Evolutionary conservation across 2,329 filamentous ascomycete species (phyloP).

Genomic region (Colletotrichum musicola): DNA sequence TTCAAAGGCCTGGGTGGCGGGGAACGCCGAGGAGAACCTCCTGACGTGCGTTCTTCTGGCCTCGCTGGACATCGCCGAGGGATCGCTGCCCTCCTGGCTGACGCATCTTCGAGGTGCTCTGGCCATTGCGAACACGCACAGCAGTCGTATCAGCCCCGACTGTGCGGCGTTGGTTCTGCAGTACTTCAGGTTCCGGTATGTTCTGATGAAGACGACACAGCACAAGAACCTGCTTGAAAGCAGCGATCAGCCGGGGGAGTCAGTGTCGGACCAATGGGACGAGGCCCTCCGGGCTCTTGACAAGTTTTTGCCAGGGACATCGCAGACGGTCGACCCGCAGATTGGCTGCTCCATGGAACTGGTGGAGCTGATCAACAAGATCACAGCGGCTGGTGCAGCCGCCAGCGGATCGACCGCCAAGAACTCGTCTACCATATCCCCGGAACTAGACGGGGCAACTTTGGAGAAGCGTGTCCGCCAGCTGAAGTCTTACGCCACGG

Average conservation of each 20-base stretch:
- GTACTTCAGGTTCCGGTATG: slow-evolving; percentile 25
- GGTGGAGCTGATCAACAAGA: background rate
- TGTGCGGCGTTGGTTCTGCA: slow-evolving; percentile 12
- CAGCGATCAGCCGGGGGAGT: background rate
- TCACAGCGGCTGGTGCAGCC: background rate
- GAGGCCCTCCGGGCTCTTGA: background rate
- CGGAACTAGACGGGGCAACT: background rate
- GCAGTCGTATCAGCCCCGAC: slow-evolving; percentile 1
- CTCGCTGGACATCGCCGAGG: slow-evolving; percentile 18
- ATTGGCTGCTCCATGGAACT: slow-evolving; percentile 19
- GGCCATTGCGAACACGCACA: slow-evolving; percentile 7
- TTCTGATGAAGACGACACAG: slow-evolving; percentile 18
- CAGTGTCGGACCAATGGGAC: background rate
- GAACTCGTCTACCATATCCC: background rate
- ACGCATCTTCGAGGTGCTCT: slow-evolving; percentile 7
- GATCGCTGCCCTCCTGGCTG: slow-evolving; percentile 8
- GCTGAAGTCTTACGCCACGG: background rate
- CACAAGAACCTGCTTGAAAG: background rate
- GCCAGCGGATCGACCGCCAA: background rate
- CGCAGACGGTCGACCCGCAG: background rate
- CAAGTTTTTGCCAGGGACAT: background rate
- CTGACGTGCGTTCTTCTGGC: slow-evolving; percentile 29
- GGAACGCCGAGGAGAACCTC: background rate
- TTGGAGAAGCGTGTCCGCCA: slow-evolving; percentile 11
- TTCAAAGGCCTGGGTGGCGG: background rate